Evolutionary conservation across 2,329 filamentous ascomycete genomes (phyloP).

Genomic region (Ceratocystis albifundus): DNA sequence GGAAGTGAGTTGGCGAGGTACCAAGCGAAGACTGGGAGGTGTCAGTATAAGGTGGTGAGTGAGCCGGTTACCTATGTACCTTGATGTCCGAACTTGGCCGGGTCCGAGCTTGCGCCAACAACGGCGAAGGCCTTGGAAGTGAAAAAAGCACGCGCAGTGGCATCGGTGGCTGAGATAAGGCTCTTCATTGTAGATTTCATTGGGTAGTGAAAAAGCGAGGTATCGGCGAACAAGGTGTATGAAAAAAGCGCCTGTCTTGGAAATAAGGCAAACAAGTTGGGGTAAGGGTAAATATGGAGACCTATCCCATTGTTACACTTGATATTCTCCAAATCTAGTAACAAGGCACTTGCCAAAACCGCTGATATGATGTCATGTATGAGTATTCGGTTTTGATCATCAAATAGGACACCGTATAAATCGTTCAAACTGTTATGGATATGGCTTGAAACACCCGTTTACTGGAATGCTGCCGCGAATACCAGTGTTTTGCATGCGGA

Average conservation of each 20-base stretch:
- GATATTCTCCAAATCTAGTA: not conserved
- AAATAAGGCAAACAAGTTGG: not conserved
- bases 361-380: not conserved
- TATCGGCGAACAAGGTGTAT: not conserved
- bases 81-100: constrained; percentile 78
- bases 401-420: too few relatives aligned
- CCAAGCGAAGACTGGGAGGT: constrained; percentile 66
- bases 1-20: constrained; percentile 66
- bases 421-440: too few relatives aligned
- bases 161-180: constrained; percentile 38
- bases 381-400: too few relatives aligned
- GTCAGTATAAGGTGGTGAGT: constrained; percentile 12
- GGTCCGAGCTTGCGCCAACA: constrained; percentile 76
- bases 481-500: too few relatives aligned
- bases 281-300: constrained; percentile 10
- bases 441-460: too few relatives aligned
- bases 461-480: too few relatives aligned
- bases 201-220: not conserved
- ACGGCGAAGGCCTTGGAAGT: constrained; percentile 70
- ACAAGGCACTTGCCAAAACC: not conserved
- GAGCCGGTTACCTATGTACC: constrained; percentile 40
- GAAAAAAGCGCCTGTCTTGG: not conserved
- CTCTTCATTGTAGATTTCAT: not conserved
- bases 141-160: constrained; percentile 69
- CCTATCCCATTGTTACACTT: not conserved